Evolutionary conservation across 768 basidiomycete genomes (phyloP), one percentile per base, ranked within the genome.

Genomic region (Boletus sp.): DNA sequence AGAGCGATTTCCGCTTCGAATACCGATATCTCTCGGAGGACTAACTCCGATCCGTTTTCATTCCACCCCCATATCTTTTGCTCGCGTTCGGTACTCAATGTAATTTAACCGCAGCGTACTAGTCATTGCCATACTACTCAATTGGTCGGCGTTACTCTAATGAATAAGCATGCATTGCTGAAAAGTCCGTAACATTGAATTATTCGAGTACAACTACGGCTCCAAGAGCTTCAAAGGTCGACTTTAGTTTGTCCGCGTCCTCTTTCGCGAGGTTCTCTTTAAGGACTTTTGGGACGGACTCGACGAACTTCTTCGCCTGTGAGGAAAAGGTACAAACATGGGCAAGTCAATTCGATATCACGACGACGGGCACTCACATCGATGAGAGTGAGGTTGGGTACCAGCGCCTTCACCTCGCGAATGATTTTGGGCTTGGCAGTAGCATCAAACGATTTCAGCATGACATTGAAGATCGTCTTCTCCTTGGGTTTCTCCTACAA

Each of bases 271-370:
- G 67, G 70, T 91, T 91, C 75, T 98, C 97, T 75, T 98, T 99
- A 65, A 99, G 77, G 5, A 87, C 75, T 74, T 98, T 88, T 23
- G 97, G 97, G 61, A 91, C 72, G 17, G 92, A 93, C 74, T 99
- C 97, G 42, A 98, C 97, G 65, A 98, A 96, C 75, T 97, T 99
- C 83, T 99, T 99, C 25, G 97, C 97, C 97, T 99, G 66, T 27
- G 32, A 50, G 35, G 4, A 17, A 23, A 34, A 46, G 41, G 38
- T 42, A 45, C 19, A 53, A 37, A 25, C 8, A 54, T 49, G 27
- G 34, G 48, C 38, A 43, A 34, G 53, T 35, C 30, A 46, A 33
- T 49, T 37, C 47, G 25, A 29, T 21, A 2, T 19, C 15, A 7
- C 5, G 10, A 40, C 7, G 38, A 53, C 25, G 14, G 7, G 46